phyloP scores from a whole-genome alignment of 192 early-diverging fungal species.

The Podila horticola region DNA sequence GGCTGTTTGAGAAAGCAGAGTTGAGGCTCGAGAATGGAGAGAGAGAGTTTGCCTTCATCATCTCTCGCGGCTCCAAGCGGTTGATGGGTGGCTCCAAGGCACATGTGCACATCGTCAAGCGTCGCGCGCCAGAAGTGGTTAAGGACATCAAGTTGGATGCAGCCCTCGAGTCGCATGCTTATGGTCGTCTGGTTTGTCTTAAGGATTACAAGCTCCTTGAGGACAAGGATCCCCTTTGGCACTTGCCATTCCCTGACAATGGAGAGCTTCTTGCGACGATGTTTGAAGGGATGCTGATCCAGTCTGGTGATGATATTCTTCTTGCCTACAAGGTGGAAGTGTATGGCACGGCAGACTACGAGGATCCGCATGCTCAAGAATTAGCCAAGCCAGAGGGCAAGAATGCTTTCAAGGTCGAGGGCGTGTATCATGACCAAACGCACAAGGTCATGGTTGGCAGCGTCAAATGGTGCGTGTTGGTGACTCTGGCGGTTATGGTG shows the following conservation, averaged over 20 bases:
- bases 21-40: conserved; percentile 4
- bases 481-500: conserved; percentile 16
- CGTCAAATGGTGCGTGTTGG: conserved; percentile 14
- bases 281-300: conserved; percentile 13
- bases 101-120: background rate
- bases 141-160: conserved; percentile 3
- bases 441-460: conserved; percentile 25
- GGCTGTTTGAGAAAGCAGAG: conserved; percentile 13
- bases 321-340: conserved; percentile 18
- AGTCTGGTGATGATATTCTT: conserved; percentile 9
- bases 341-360: conserved; percentile 8
- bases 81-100: conserved; percentile 3
- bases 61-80: conserved; percentile 2
- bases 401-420: conserved; percentile 21
- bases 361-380: conserved; percentile 22
- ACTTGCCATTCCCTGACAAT: conserved; percentile 7
- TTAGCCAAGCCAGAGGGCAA: conserved; percentile 14
- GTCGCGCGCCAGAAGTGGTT: background rate
- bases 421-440: conserved; percentile 13
- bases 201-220: conserved; percentile 13
- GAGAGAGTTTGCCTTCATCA: conserved; percentile 8
- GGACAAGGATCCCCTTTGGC: conserved; percentile 8
- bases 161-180: conserved; percentile 14
- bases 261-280: conserved; percentile 11
- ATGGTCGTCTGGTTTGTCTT: conserved; percentile 8